These are phyloP conservation scores for Salix dunnii DNA, from an alignment of 345 rosid genomes.

Conservation along the genomic window DNA sequence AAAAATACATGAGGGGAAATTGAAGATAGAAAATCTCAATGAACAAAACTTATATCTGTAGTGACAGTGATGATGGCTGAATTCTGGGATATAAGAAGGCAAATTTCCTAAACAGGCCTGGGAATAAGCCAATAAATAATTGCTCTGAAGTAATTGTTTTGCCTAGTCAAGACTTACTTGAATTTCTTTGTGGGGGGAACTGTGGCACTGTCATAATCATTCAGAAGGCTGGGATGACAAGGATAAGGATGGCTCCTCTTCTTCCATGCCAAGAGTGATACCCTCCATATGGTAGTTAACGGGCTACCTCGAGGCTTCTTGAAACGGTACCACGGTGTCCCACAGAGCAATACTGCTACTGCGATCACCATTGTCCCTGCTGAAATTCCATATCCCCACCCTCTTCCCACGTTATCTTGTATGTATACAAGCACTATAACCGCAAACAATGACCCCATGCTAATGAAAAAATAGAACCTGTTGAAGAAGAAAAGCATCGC, in stretches of 20 bases:
- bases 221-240: conserved; percentile 50
- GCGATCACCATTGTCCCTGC: conserved; percentile 79
- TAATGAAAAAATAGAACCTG: conserved; percentile 42
- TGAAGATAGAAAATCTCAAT: background rate
- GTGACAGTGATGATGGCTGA: background rate
- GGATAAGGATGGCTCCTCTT: conserved; percentile 56
- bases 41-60: background rate
- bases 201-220: conserved; percentile 50
- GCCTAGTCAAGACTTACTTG: conserved; percentile 31
- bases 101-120: background rate
- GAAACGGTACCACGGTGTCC: conserved; percentile 63
- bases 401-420: conserved; percentile 89
- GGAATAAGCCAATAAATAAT: background rate
- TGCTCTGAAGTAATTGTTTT: background rate
- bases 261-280: conserved; percentile 69
- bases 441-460: conserved; percentile 75
- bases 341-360: conserved; percentile 49
- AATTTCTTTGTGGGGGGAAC: conserved; percentile 58
- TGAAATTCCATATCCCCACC: conserved; percentile 88
- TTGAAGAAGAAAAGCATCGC: conserved; percentile 37
- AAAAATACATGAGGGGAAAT: background rate
- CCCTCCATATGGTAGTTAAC: conserved; percentile 74
- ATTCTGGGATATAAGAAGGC: background rate
- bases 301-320: conserved; percentile 84
- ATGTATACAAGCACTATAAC: conserved; percentile 71